A percentile compares a stretch with the other conserved stretches of the same genome.
phyloP scores from a whole-genome alignment of 148 eudicot species.

The Euryodendron excelsum region DNA sequence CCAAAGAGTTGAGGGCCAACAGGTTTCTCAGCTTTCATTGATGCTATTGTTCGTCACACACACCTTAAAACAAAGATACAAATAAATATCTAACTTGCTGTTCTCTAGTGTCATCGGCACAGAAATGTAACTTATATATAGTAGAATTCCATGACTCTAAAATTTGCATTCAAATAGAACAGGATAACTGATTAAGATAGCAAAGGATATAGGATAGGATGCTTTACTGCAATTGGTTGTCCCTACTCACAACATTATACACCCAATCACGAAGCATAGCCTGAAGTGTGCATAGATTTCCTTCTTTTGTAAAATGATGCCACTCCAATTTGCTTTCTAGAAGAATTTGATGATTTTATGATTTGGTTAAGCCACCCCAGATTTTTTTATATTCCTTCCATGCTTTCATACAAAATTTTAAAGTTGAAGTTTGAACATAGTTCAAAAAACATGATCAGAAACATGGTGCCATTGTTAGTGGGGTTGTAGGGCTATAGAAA shows the following conservation, averaged over 20 bases:
- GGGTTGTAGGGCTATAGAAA: not conserved
- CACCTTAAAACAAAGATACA: not conserved
- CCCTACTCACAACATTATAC: not conserved
- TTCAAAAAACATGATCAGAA: not conserved
- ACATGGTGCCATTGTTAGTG: not conserved
- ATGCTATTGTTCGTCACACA: constrained; percentile 25
- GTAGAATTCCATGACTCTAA: not conserved
- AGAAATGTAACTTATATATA: not conserved
- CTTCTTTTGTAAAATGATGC: not conserved
- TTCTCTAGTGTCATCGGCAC: not conserved
- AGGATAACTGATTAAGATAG: not conserved
- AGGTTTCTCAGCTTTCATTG: constrained; percentile 40
- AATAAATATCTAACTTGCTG: not conserved
- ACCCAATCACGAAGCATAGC: constrained; percentile 2
- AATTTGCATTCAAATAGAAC: not conserved
- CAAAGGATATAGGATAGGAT: not conserved
- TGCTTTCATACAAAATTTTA: not conserved
- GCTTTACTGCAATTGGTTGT: not conserved
- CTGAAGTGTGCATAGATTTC: not conserved
- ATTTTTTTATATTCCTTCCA: not conserved
- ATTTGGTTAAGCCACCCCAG: too few relatives aligned
- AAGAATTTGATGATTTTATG: not conserved
- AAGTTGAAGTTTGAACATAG: not conserved
- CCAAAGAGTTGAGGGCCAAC: constrained; percentile 33
- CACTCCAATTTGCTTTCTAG: not conserved